Evolutionary conservation across 208 protist species (phyloP), one percentile per base, ranked within the genome.

Genomic region (Trypanosoma cruzi): DNA sequence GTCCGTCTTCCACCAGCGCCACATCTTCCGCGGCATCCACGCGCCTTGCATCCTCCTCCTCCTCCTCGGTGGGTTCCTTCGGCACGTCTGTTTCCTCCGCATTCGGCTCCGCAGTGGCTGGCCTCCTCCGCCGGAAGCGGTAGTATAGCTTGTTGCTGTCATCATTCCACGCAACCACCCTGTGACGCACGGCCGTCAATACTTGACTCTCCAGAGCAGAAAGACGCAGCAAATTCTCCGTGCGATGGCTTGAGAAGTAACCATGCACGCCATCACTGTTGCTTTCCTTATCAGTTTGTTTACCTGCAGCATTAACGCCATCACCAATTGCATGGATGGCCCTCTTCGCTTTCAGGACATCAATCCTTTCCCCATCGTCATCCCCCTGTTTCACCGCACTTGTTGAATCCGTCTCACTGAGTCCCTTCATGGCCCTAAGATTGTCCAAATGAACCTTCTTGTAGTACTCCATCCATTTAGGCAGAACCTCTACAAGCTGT

Each of bases 381-480:
- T 54, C 44, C 44, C 29, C 60, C 28, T 60, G 16, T 8, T 14
- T 29, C 22, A 10, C 29, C 50, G 59, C n/a, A 28, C 11, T 31
- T n/a, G 69, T n/a, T n/a, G 34, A 0, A 53, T 48, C 53, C n/a
- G 66, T 54, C 24, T 61, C 68, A 28, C 63, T 3, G 11, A 82
- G 74, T 7, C 28, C 3, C 57, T 61, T 64, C 55, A 87, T 72
- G 14, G 80, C 81, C 16, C 31, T 29, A 37, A 65, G 61, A 64
- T 89, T 91, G 58, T 93, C 86, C 14, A 46, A 40, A 34, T 79
- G 73, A 24, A 93, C 87, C 57, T 71, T 73, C 26, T 74, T 76
- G 54, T 79, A 84, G 73, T 93, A 93, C 32, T 89, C 80, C 29
- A 84, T 65, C 88, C 90, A 95, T 59, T 81, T 79, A 0, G 73